Conservation (phyloP, 495 filamentous ascomycete species). For the Penicillium atrosanguineum region DNA sequence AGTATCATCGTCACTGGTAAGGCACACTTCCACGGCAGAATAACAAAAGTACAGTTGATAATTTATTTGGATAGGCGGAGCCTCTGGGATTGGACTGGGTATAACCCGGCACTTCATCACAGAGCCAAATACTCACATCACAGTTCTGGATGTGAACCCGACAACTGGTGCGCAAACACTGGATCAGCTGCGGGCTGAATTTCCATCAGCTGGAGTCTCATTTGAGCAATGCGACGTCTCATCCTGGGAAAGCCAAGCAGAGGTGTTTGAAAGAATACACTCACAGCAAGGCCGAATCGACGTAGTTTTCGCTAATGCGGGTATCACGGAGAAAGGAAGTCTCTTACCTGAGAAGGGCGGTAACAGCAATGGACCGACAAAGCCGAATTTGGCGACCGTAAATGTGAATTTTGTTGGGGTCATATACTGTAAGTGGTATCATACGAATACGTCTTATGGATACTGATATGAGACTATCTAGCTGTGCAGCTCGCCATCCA, state of each 20-base stretch:
- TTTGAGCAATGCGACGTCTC: conserved; percentile 49
- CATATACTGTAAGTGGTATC: conserved; percentile 46
- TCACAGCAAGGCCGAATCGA: conserved; percentile 40
- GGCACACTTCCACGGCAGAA: not conserved
- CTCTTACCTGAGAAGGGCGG: conserved; percentile 27
- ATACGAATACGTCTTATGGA: not conserved
- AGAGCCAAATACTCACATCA: conserved; percentile 39
- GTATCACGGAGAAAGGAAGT: conserved; percentile 46
- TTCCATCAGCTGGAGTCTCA: conserved; percentile 30
- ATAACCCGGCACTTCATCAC: conserved; percentile 48
- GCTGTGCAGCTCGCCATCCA: conserved; percentile 50
- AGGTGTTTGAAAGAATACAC: conserved; percentile 41
- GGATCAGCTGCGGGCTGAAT: conserved; percentile 30
- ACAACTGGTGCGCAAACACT: conserved; percentile 28
- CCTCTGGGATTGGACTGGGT: conserved; percentile 53
- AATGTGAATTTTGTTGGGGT: conserved; percentile 49
- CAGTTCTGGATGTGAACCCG: conserved; percentile 52
- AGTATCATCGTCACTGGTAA: conserved; percentile 29
- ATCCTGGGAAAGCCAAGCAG: conserved; percentile 47
- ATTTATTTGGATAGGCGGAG: conserved; percentile 39
- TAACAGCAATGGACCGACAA: conserved; percentile 19
- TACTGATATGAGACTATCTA: conserved; percentile 9
- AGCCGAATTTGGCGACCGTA: conserved; percentile 40
- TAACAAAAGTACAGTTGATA: not conserved
- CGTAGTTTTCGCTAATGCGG: conserved; percentile 56